These are phyloP conservation scores for Phytophthora idaei DNA, from an alignment of 352 stramenopile species.

Conservation along the genomic window DNA sequence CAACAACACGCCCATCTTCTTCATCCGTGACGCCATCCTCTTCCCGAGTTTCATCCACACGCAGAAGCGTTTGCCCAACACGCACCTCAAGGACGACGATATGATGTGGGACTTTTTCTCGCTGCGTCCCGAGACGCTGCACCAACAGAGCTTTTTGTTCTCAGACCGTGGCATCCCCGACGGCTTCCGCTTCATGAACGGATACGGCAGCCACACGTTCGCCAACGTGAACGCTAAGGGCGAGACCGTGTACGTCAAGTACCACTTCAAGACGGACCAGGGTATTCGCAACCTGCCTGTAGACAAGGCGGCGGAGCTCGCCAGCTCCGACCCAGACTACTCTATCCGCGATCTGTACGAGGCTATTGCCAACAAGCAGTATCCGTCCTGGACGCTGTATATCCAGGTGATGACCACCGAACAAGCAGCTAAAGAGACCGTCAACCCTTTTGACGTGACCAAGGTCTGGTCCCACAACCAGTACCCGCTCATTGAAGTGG, in stretches of 20 bases:
- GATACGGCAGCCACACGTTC: conserved; percentile 93
- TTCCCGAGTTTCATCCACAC: conserved; percentile 95
- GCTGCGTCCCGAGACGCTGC: conserved; percentile 90
- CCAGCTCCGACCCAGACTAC: conserved; percentile 86
- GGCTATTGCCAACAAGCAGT: conserved; percentile 83
- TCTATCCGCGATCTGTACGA: conserved; percentile 92
- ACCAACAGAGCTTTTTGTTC: conserved; percentile 92
- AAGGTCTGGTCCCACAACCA: conserved; percentile 92
- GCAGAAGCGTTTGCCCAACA: conserved; percentile 91
- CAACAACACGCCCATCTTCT: conserved; percentile 95
- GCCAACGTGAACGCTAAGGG: conserved; percentile 86
- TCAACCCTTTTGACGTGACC: conserved; percentile 94
- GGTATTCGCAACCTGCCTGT: conserved; percentile 89
- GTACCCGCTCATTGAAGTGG: conserved; percentile 89
- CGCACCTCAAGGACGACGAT: conserved; percentile 85
- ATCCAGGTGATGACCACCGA: conserved; percentile 91
- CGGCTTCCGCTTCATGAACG: conserved; percentile 92
- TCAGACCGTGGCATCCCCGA: conserved; percentile 89
- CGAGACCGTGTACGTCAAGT: conserved; percentile 90
- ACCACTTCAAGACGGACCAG: conserved; percentile 93
- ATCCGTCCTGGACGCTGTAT: conserved; percentile 89
- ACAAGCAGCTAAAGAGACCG: conserved; percentile 58
- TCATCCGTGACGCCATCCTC: conserved; percentile 92
- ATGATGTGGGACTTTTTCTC: conserved; percentile 94
- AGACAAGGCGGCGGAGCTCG: conserved; percentile 74